A percentile compares a stretch with the other conserved stretches of the same genome.
These are phyloP conservation scores for Breynia disticha DNA, from an alignment of 441 rosid genomes.

Conservation along the genomic window DNA sequence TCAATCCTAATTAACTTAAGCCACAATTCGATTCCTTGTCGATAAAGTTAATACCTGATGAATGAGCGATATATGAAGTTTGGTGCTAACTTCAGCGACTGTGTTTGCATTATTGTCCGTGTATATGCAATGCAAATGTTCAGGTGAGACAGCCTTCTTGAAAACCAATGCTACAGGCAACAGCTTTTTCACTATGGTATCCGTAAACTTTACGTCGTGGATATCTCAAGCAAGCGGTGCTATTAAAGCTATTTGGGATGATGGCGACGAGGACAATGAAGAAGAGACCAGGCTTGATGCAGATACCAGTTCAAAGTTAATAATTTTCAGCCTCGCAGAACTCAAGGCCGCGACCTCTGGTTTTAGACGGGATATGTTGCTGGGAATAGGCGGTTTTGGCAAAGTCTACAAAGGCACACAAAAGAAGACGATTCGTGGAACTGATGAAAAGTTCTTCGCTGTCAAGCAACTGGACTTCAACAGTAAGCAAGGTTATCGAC, in stretches of 20 bases:
- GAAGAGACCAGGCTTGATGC: conserved; percentile 7
- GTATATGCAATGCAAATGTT: neutral
- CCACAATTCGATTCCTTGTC: too few relatives aligned
- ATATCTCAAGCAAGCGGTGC: conserved; percentile 10
- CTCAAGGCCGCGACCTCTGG: conserved; percentile 47
- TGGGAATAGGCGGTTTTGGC: conserved; percentile 88
- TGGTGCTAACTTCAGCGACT: neutral
- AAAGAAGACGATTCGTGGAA: conserved; percentile 27
- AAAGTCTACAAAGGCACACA: conserved; percentile 76
- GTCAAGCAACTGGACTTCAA: conserved; percentile 60
- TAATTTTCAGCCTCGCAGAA: conserved; percentile 49
- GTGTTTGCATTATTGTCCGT: neutral
- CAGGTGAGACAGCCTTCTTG: conserved; percentile 5
- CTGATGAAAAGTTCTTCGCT: conserved; percentile 45
- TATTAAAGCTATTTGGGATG: conserved; percentile 9
- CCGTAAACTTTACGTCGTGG: conserved; percentile 5
- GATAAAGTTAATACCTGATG: too few relatives aligned
- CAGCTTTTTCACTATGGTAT: conserved; percentile 7
- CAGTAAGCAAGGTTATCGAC: conserved; percentile 66
- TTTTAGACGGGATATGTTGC: conserved; percentile 47
- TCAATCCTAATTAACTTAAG: too few relatives aligned
- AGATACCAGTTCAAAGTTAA: conserved; percentile 18
- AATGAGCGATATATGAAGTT: too few relatives aligned
- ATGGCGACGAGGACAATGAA: conserved; percentile 1
- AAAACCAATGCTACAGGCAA: conserved; percentile 6